Evolutionary conservation across 2,329 filamentous ascomycete species (phyloP).

Genomic region (Aspergillus intermedius): DNA sequence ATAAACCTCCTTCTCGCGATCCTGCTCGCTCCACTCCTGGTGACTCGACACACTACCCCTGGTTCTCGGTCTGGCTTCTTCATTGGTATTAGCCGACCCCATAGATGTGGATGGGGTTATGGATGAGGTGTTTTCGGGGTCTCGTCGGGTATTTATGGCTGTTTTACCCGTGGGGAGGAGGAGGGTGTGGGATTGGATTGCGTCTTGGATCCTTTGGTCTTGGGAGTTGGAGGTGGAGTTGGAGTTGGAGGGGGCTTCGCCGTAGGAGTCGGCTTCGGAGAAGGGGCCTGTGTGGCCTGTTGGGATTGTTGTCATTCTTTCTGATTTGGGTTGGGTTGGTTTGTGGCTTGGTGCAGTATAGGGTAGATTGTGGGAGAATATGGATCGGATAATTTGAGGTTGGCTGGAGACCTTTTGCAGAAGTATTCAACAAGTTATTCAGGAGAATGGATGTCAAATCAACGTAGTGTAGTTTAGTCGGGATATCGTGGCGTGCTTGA

Average conservation of each 20-base stretch:
- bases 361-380: too few species aligned
- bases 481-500: not conserved
- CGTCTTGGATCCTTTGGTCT: too few species aligned
- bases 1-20: conserved; percentile 54
- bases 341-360: too few species aligned
- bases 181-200: conserved; percentile 1
- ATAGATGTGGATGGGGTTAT: not conserved
- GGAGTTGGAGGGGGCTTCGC: not conserved
- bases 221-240: too few species aligned
- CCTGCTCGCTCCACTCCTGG: conserved; percentile 37
- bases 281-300: conserved; percentile 7
- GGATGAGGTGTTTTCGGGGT: too few species aligned
- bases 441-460: not conserved
- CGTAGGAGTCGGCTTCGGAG: conserved; percentile 3
- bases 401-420: not conserved
- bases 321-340: not conserved
- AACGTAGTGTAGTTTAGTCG: too few species aligned
- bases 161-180: conserved; percentile 3
- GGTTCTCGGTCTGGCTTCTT: conserved; percentile 23
- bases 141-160: not conserved
- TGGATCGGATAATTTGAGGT: not conserved
- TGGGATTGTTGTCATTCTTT: conserved; percentile 3
- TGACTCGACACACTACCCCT: conserved; percentile 15
- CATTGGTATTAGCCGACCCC: not conserved
- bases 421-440: not conserved